phyloP scores from a whole-genome alignment of 495 filamentous ascomycete genomes.

The Acidiella bohemica region DNA sequence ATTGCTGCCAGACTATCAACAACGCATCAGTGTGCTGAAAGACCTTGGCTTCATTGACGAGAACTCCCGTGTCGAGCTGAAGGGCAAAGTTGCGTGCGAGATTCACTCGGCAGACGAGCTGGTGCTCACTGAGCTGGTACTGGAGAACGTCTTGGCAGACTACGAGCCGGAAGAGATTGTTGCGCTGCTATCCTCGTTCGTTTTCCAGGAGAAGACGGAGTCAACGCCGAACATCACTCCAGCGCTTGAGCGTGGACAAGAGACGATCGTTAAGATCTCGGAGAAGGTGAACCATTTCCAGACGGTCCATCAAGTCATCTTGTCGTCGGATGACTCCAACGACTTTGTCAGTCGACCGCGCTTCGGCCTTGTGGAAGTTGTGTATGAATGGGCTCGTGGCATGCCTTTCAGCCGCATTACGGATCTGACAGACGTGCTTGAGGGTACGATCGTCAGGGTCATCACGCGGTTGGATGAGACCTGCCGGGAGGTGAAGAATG shows the following conservation, averaged over 20 bases:
- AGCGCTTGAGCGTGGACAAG: slow-evolving; percentile 68
- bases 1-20: slow-evolving; percentile 94
- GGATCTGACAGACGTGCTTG: slow-evolving; percentile 88
- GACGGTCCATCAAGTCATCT: slow-evolving; percentile 76
- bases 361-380: slow-evolving; percentile 91
- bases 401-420: slow-evolving; percentile 99
- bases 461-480: slow-evolving; percentile 91
- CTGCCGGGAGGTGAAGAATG: slow-evolving; percentile 93
- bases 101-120: slow-evolving; percentile 95
- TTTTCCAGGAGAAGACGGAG: slow-evolving; percentile 97
- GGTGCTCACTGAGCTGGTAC: slow-evolving; percentile 88
- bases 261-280: slow-evolving; percentile 73
- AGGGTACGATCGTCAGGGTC: slow-evolving; percentile 88
- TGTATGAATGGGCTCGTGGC: slow-evolving; percentile 95
- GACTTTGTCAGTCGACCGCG: slow-evolving; percentile 78
- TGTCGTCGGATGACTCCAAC: slow-evolving; percentile 74
- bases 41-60: slow-evolving; percentile 85
- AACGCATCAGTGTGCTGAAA: slow-evolving; percentile 79
- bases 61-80: slow-evolving; percentile 70
- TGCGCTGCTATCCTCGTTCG: slow-evolving; percentile 82
- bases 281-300: slow-evolving; percentile 85
- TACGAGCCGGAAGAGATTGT: slow-evolving; percentile 96
- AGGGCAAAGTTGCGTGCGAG: slow-evolving; percentile 97
- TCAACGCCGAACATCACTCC: slow-evolving; percentile 69
- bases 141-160: slow-evolving; percentile 90